Conservation (phyloP, 495 filamentous ascomycete genomes). For the Xylaria castorea region DNA sequence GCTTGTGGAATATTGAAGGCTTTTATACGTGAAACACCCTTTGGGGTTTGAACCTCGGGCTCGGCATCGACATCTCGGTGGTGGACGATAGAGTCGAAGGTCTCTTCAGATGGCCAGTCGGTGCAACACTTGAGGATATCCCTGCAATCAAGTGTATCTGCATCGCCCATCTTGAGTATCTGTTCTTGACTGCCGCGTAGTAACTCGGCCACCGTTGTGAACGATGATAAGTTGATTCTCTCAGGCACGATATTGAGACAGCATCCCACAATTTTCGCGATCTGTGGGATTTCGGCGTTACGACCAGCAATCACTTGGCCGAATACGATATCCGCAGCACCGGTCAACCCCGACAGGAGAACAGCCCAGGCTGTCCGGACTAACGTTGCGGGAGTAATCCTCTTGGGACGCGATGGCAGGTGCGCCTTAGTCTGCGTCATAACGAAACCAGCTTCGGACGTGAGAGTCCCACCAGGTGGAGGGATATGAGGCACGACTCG, state of each 20-base stretch:
- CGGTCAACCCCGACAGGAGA: slow-evolving; percentile 55
- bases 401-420: slow-evolving; percentile 36
- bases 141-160: slow-evolving; percentile 60
- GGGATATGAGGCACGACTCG: slow-evolving; percentile 8
- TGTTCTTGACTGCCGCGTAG: slow-evolving; percentile 64
- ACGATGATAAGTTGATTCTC: slow-evolving; percentile 52
- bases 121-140: slow-evolving; percentile 67
- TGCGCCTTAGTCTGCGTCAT: slow-evolving; percentile 46
- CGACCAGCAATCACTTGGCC: slow-evolving; percentile 63
- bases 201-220: slow-evolving; percentile 45
- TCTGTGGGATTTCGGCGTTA: slow-evolving; percentile 58
- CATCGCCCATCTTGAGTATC: slow-evolving; percentile 55
- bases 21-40: not conserved
- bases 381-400: slow-evolving; percentile 59
- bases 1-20: not conserved
- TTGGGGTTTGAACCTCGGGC: slow-evolving; percentile 8
- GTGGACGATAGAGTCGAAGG: slow-evolving; percentile 20
- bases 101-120: slow-evolving; percentile 55
- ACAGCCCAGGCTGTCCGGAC: slow-evolving; percentile 65
- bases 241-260: slow-evolving; percentile 68
- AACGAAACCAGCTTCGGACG: slow-evolving; percentile 32
- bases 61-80: slow-evolving; percentile 13
- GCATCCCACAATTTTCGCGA: slow-evolving; percentile 54
- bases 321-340: slow-evolving; percentile 58
- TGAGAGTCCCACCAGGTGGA: slow-evolving; percentile 38